Evolutionary conservation across 805 yeast genomes (phyloP), one percentile per base, ranked within the genome.

Genomic region (Starmerella khaoyaiensis): DNA sequence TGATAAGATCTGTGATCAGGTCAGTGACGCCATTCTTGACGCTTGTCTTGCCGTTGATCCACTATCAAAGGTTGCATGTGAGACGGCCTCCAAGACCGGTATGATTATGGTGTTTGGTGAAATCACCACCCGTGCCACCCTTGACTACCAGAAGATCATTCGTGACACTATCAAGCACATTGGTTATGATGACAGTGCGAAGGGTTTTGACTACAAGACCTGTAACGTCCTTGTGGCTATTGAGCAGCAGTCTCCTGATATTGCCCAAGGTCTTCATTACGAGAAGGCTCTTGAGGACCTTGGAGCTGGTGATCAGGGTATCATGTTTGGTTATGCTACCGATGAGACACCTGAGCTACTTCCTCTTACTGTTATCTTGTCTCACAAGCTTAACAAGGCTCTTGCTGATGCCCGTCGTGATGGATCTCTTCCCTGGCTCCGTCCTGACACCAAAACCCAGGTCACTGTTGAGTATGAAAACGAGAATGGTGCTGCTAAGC

Each of bases 271-370:
- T 75, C 76, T 90, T 60, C 97, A 90, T 68, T 80, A 80, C 68
- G 96, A 90, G 62, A 53, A 78, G 68, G 94, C 80, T 39, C 70
- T 90, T 49, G 98, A 90, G 72, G 93, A 90, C 44, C 76, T 90
- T 59, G 98, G 98, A 65, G 98, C 98, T 50, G 98, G 98, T 77
- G 98, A 90, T 71, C 98, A 90, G 69, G 98, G 98, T 79, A 90
- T 90, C 64, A 90, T 90, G 98, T 90, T 90, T 62, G 98, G 98
- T 67, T 90, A 90, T 66, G 98, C 98, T 55, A 78, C 97, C 47
- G 95, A 90, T 59, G 98, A 90, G 72, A 86, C 98, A 55, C 94
- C 87, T 61, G 97, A 90, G 72, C 77, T 80, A 63, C 71, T 90
- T 56, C 98, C 98, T 56, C 75, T 90, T 68, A 90, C 98, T 54